A percentile compares a stretch with the other conserved stretches of the same genome.
phyloP scores from a whole-genome alignment of 306 rosid genomes.

The Casuarina cunninghamiana region DNA sequence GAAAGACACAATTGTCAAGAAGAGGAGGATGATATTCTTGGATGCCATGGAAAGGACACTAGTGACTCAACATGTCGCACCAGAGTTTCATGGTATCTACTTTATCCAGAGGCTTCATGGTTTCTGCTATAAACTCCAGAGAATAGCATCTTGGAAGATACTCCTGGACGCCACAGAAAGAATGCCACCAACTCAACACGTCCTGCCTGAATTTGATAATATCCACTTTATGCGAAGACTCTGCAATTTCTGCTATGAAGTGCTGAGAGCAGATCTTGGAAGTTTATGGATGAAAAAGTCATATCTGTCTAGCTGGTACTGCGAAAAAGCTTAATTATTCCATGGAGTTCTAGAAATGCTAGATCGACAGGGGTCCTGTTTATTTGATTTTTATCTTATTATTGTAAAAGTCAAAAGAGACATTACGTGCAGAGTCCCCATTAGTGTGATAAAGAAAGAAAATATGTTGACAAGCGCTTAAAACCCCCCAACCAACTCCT shows the following conservation, averaged over 20 bases:
- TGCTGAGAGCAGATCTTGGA: background rate
- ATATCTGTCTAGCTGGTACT: background rate
- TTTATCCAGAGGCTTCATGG: background rate
- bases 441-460: too few relatives aligned
- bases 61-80: background rate
- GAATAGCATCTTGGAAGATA: too few relatives aligned
- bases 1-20: background rate
- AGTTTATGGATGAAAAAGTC: background rate
- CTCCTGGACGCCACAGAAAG: too few relatives aligned
- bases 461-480: too few relatives aligned
- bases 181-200: too few relatives aligned
- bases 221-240: too few relatives aligned
- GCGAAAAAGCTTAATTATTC: background rate
- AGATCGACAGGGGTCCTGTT: background rate
- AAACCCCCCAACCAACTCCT: too few relatives aligned
- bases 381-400: too few relatives aligned
- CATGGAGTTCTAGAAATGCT: background rate
- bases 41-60: conserved; percentile 20
- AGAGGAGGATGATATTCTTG: background rate
- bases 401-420: too few relatives aligned
- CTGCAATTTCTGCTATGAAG: background rate
- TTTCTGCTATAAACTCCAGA: background rate
- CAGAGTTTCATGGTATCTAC: background rate
- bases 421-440: too few relatives aligned
- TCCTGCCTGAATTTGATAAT: too few relatives aligned